These are phyloP conservation scores for Coprinopsis marcescibilis DNA, from an alignment of 768 basidiomycete species.

Conservation along the genomic window DNA sequence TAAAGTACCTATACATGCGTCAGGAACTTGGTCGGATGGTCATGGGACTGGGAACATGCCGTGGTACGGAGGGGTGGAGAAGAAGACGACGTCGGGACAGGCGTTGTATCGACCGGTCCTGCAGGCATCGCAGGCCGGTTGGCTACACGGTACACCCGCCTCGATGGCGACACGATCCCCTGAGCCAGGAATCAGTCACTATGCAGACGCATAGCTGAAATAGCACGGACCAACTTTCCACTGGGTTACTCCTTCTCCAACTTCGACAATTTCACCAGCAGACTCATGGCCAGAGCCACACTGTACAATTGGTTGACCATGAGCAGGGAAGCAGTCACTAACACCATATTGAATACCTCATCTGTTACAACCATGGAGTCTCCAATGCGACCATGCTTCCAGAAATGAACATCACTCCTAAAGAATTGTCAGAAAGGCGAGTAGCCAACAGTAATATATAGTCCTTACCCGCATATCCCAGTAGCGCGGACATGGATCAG, in stretches of 20 bases:
- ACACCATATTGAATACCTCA: constrained; percentile 35
- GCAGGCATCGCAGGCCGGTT: constrained; percentile 55
- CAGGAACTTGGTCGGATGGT: background rate
- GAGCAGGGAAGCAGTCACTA: background rate
- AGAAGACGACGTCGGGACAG: constrained; percentile 56
- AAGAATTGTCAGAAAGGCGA: background rate
- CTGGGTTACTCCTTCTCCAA: constrained; percentile 59
- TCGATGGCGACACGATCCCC: constrained; percentile 68
- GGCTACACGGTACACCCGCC: constrained; percentile 63
- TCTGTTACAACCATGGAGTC: constrained; percentile 68
- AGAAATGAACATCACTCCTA: constrained; percentile 71
- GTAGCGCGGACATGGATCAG: constrained; percentile 62
- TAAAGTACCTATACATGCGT: constrained; percentile 43
- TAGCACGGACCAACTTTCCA: constrained; percentile 66
- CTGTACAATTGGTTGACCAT: constrained; percentile 22
- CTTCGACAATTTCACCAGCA: constrained; percentile 59
- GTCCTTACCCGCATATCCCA: constrained; percentile 60
- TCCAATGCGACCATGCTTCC: constrained; percentile 64
- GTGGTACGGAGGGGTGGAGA: constrained; percentile 66
- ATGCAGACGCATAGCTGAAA: no score
- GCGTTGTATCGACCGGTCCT: constrained; percentile 62
- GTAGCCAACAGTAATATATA: background rate
- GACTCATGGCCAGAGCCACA: constrained; percentile 70
- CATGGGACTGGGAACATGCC: constrained; percentile 26
- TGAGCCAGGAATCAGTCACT: constrained; percentile 13